Evolutionary conservation across 2,329 filamentous ascomycete genomes (phyloP).

Genomic region (Apiospora hydei): DNA sequence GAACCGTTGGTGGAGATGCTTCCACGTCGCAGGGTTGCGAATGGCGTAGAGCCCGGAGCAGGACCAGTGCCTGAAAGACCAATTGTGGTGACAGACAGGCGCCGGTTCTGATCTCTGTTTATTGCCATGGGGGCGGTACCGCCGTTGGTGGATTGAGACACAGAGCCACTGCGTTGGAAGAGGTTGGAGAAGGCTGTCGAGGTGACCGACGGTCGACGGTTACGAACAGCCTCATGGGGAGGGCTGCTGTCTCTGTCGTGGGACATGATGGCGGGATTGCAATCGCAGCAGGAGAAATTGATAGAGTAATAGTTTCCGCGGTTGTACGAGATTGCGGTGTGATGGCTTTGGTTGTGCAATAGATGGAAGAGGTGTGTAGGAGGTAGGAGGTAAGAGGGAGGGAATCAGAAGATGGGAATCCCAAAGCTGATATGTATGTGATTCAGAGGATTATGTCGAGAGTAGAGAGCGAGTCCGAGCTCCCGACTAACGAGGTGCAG

Average conservation of each 20-base stretch:
- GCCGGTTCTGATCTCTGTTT: constrained; percentile 61
- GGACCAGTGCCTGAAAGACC: constrained; percentile 77
- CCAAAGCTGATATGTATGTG: constrained; percentile 10
- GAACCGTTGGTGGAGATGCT: constrained; percentile 74
- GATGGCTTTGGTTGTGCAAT: constrained; percentile 3
- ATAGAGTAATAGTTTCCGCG: neutral
- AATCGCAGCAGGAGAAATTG: neutral
- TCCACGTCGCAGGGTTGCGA: constrained; percentile 62
- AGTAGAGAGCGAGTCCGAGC: constrained; percentile 6
- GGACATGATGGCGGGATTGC: constrained; percentile 36
- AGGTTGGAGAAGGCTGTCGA: constrained; percentile 64
- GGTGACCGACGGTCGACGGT: constrained; percentile 64
- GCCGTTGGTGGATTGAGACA: constrained; percentile 47
- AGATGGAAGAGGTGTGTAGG: neutral
- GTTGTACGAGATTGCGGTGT: neutral
- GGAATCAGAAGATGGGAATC: constrained; percentile 6
- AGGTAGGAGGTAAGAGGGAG: neutral
- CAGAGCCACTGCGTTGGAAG: constrained; percentile 64
- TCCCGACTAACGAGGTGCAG: constrained; percentile 1
- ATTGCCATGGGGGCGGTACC: constrained; percentile 36
- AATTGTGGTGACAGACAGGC: constrained; percentile 77
- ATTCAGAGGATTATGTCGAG: constrained; percentile 13
- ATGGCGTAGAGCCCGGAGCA: constrained; percentile 56
- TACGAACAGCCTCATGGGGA: constrained; percentile 37
- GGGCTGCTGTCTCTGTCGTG: constrained; percentile 39